Evolutionary conservation across 2,329 filamentous ascomycete genomes (phyloP), one percentile per base, ranked within the genome.

Genomic region (Akanthomyces uredinophilus): DNA sequence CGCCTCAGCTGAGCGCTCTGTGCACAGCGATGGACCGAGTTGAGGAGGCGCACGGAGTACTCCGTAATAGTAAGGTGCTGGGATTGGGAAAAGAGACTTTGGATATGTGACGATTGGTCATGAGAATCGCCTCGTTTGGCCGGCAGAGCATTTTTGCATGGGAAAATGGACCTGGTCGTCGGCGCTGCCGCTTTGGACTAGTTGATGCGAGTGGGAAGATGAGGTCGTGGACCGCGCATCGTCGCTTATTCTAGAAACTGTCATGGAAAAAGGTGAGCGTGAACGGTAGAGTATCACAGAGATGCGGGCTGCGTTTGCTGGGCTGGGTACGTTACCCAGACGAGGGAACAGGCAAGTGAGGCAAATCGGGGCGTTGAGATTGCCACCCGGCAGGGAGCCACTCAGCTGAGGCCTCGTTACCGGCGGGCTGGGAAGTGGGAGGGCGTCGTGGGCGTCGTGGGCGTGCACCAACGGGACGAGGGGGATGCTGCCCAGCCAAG

Each of bases 1-100:
- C 58, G 58, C 58, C 58, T 61, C 58, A 61, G 58, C 58, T 61
- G 58, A 61, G 29, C 29, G 41, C 29, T 44, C 47, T 46, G 37
- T 51, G 47, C 27, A 35, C 39, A 16, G 57, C 57, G 57, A 60
- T 32, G 47, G 37, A 37, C 49, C 57, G 57, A 47, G 43, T 27
- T 37, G 13, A 39, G 54, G 52, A 41, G 39, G 52, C n/a, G 53
- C 44, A 32, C 20, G 43, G 32, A 3, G 18, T 32, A 47, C 10
- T 35, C 32, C 32, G 32, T 35, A n/a, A n/a, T n/a, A n/a, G n/a
- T n/a, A 35, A 8, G 6, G 27, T 29, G 27, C 6, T 29, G 27
- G 27, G 7, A 35, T 11, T 35, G 32, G 32, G 7, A 35, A 1
- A 35, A 11, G 44, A 27, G 6, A 24, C 11, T 14, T 47, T 24